Percentiles rank a stretch among this genome's conserved stretches.
phyloP scores from a whole-genome alignment of 1,139 yeast genomes.

The Zygosaccharomyces pseudobailii region DNA sequence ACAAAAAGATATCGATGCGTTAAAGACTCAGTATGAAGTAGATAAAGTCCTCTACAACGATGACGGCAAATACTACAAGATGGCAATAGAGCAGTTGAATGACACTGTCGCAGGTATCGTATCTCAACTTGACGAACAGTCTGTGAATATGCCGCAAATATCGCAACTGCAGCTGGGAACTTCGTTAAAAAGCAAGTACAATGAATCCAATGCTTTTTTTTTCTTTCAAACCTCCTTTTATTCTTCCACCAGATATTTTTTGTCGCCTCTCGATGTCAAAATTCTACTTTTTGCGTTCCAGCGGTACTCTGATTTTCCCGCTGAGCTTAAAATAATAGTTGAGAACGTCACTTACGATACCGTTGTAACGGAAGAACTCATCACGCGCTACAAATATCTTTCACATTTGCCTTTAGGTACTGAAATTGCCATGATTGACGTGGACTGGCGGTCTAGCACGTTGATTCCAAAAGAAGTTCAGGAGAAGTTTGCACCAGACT shows the following conservation, averaged over 20 bases:
- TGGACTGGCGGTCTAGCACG: conserved; percentile 61
- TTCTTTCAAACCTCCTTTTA: conserved; percentile 74
- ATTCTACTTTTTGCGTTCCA: conserved; percentile 63
- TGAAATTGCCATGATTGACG: conserved; percentile 75
- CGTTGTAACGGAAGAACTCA: conserved; percentile 45
- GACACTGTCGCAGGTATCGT: conserved; percentile 36
- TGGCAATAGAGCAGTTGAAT: conserved; percentile 56
- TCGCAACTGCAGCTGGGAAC: conserved; percentile 21
- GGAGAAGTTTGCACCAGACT: conserved; percentile 52
- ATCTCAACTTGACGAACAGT: conserved; percentile 8
- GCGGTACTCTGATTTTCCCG: conserved; percentile 62
- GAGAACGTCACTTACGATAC: conserved; percentile 68
- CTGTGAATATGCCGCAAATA: conserved; percentile 8
- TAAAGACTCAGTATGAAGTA: conserved; percentile 49
- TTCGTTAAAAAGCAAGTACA: conserved; percentile 18
- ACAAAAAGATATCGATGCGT: conserved; percentile 41
- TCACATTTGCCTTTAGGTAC: conserved; percentile 83
- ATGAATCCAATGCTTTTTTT: conserved; percentile 44
- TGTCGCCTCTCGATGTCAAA: conserved; percentile 75
- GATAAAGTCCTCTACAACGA: conserved; percentile 60
- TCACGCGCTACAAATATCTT: conserved; percentile 66
- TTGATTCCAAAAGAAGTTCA: conserved; percentile 50
- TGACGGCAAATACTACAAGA: conserved; percentile 49
- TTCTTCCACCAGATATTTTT: conserved; percentile 54
- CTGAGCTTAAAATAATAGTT: conserved; percentile 53